Evolutionary conservation across 2,329 filamentous ascomycete species (phyloP), one percentile per base, ranked within the genome.

Genomic region (Microcera coccophila): DNA sequence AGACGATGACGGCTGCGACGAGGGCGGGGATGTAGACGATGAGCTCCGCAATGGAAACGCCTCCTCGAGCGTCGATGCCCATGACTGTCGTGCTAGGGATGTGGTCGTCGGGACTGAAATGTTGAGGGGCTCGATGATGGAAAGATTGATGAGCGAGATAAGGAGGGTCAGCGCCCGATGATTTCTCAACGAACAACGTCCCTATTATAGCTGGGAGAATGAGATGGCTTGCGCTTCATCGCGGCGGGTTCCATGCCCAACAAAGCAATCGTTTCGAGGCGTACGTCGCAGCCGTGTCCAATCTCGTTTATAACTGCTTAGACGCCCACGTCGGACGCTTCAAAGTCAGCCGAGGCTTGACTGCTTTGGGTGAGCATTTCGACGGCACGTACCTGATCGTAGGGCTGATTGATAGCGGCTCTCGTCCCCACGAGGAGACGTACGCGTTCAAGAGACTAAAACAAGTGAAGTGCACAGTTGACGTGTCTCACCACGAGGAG

Each of bases 11-110:
- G 11, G 63, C 64, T 22, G 70, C 38, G 38, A 58, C 31, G 14
- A 74, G 56, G 17, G 57, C 37, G 1, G 67, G 69, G 2, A 59
- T 24, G 44, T 72, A 75, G 36, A 72, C 38, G 32, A 62, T 43
- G 31, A 75, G 57, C 45, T 73, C 60, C 8, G 61, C 67, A 28
- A 74, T 69, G 17, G 69, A 62, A 45, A 75, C 37, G 31, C 38
- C 36, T 19, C 45, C 48, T 21, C 31, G 33, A 19, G 39, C 18
- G 36, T 39, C 24, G 22, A 53, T 39, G 11, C 17, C 18, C 45
- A 47, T 53, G 41, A 14, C 16, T 12, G 21, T 15, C 22, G 4
- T 5, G 5, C n/a, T 32, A 32, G 15, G 7, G 29, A 26, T 26
- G 22, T 26, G 22, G 22, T 26, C 12, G 22, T 26, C 7, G 22